Percentiles rank a stretch among this genome's conserved stretches.
These are phyloP conservation scores for Aspergillus pseudoglaucus DNA, from an alignment of 2,329 filamentous ascomycete species.

Conservation along the genomic window DNA sequence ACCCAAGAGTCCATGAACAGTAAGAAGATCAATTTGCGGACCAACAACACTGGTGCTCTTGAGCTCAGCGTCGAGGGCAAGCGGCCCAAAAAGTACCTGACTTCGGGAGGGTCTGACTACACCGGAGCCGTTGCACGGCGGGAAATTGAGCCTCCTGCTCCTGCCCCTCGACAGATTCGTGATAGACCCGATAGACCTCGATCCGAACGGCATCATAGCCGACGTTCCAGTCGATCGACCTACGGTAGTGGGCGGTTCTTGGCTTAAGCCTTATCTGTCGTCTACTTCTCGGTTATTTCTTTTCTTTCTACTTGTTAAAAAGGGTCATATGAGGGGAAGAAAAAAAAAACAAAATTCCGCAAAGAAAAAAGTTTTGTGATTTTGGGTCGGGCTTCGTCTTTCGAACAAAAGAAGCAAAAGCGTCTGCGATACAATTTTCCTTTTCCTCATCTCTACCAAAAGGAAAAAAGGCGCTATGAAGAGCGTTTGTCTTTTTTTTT, in stretches of 20 bases:
- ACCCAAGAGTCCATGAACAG: conserved; percentile 29
- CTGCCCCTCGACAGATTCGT: conserved; percentile 24
- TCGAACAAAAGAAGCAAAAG: conserved; percentile 2
- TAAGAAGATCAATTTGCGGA: conserved; percentile 34
- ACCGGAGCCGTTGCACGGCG: conserved; percentile 23
- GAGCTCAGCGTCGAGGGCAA: conserved; percentile 35
- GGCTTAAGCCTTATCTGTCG: neutral
- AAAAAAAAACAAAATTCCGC: neutral
- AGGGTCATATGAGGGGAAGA: neutral
- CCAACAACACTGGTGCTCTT: conserved; percentile 31
- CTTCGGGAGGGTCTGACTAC: conserved; percentile 27
- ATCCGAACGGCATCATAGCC: conserved; percentile 29
- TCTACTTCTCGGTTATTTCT: neutral
- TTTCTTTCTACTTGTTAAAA: neutral
- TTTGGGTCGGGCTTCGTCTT: neutral
- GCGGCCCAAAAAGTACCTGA: conserved; percentile 32
- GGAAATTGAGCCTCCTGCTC: conserved; percentile 18
- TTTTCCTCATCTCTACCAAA: conserved; percentile 5
- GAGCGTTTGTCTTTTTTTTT: conserved; percentile 11
- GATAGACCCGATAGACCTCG: conserved; percentile 29
- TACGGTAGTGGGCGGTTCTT: conserved; percentile 22
- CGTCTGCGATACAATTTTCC: conserved; percentile 1
- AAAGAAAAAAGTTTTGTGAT: neutral
- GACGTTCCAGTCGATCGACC: conserved; percentile 33
- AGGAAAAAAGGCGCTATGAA: conserved; percentile 2